Evolutionary conservation across 2,329 filamentous ascomycete species (phyloP), one percentile per base, ranked within the genome.

Genomic region (Penicillium oxalicum): DNA sequence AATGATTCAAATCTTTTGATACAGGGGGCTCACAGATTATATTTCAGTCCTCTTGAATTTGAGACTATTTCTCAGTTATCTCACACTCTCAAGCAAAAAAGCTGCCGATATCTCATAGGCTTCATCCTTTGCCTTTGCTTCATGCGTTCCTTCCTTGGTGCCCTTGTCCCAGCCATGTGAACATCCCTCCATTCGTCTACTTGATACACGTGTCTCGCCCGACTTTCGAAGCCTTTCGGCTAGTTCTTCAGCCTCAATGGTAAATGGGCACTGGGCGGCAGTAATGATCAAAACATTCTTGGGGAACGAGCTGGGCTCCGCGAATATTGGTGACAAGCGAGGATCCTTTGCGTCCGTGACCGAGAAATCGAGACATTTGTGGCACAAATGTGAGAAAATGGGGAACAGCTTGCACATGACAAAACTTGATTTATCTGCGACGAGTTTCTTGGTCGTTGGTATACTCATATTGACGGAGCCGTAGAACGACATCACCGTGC

Each of bases 151-250:
- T 33, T 55, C 50, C 32, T 59, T 49, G 0, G 52, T 53, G 29
- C 58, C 51, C 54, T 71, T 70, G 51, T 71, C 69, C 56, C 63
- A 72, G 3, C 58, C 69, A 58, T 73, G 70, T 11, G 57, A 59
- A 44, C 61, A 63, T 3, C 56, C 58, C 4, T 65, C 51, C 48
- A 67, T 60, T 37, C 61, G 57, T 39, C 65, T 61, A 49, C 48
- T 48, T 9, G 58, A 29, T 2, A 58, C 53, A 9, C 45, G 32
- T 35, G 53, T 52, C 9, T 48, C 50, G 34, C 53, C 47, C 6
- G 48, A 46, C 5, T 34, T 33, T 24, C 34, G 47, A 11, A 64
- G 45, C 40, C 44, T 57, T 6, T 53, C 45, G 0, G 56, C 62
- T 18, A 67, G 37, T 7, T 40, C 49, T 43, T 63, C 61, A 11